Evolutionary conservation across 305 asterid species (phyloP).

Genomic region (Solanum aculeatissimum): DNA sequence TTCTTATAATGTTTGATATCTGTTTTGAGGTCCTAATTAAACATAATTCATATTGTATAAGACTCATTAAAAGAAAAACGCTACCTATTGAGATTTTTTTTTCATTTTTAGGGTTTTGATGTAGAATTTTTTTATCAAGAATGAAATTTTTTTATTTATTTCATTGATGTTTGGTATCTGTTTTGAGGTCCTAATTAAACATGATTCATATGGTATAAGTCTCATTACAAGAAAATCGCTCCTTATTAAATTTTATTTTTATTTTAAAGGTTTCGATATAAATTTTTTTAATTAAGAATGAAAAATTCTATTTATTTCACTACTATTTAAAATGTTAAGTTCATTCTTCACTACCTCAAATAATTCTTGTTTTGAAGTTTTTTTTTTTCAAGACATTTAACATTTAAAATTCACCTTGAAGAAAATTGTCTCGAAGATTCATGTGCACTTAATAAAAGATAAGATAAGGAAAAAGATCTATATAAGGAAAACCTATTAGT

Average conservation of each 20-base stretch:
- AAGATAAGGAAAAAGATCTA: neutral
- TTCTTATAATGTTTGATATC: neutral
- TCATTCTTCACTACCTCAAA: too few relatives aligned
- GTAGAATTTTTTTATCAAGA: too few relatives aligned
- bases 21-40: neutral
- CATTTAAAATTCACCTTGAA: too few relatives aligned
- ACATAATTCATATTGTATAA: neutral
- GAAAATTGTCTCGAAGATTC: neutral
- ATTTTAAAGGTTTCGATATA: neutral
- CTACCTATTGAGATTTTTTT: too few relatives aligned
- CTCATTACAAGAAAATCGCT: neutral
- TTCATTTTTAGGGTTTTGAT: too few relatives aligned
- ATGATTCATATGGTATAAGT: neutral
- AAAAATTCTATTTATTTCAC: too few relatives aligned
- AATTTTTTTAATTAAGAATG: too few relatives aligned
- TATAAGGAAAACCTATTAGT: neutral
- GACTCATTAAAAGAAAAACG: neutral
- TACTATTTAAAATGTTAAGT: too few relatives aligned
- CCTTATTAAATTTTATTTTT: too few relatives aligned
- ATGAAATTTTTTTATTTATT: too few relatives aligned
- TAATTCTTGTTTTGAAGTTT: too few relatives aligned
- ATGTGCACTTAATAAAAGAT: neutral
- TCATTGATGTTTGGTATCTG: neutral
- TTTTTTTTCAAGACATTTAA: too few relatives aligned
- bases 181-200: neutral